Percentiles rank a stretch among this genome's conserved stretches.
phyloP scores from a whole-genome alignment of 768 basidiomycete species.

The Pisolithus tinctorius region DNA sequence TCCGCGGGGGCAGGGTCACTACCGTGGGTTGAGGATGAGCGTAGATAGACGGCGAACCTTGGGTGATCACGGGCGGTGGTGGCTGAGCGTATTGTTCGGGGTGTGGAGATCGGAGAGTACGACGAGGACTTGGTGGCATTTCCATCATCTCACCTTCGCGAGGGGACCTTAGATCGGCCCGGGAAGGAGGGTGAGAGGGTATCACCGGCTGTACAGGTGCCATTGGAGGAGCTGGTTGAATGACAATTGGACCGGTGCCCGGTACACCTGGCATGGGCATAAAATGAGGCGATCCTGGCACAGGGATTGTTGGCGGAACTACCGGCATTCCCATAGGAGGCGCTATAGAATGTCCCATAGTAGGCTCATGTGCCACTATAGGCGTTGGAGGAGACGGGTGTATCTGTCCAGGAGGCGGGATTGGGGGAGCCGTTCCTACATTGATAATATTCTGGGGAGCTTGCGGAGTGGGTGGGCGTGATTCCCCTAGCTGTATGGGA shows the following conservation, averaged over 20 bases:
- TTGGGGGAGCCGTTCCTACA: background rate
- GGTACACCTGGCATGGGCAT: constrained; percentile 4
- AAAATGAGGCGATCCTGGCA: background rate
- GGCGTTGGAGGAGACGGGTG: background rate
- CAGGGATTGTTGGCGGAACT: background rate
- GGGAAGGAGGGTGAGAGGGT: constrained; percentile 14
- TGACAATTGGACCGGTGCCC: constrained; percentile 7
- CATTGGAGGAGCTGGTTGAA: constrained; percentile 13
- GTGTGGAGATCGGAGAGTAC: constrained; percentile 16
- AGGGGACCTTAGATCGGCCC: constrained; percentile 5
- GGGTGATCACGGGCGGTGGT: background rate
- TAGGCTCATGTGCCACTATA: background rate
- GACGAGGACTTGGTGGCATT: background rate
- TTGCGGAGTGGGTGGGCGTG: background rate
- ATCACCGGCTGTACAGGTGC: background rate
- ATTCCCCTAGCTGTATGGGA: constrained; percentile 9
- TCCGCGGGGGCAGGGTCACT: constrained; percentile 5
- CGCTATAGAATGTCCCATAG: background rate
- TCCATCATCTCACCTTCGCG: constrained; percentile 3
- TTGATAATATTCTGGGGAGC: constrained; percentile 11
- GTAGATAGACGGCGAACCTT: constrained; percentile 20
- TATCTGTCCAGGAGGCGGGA: constrained; percentile 20
- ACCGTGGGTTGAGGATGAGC: constrained; percentile 12
- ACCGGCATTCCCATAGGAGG: background rate
- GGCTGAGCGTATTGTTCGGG: background rate